Conservation (phyloP, 257 asterid genomes). For the Solanum gandarillasii region DNA sequence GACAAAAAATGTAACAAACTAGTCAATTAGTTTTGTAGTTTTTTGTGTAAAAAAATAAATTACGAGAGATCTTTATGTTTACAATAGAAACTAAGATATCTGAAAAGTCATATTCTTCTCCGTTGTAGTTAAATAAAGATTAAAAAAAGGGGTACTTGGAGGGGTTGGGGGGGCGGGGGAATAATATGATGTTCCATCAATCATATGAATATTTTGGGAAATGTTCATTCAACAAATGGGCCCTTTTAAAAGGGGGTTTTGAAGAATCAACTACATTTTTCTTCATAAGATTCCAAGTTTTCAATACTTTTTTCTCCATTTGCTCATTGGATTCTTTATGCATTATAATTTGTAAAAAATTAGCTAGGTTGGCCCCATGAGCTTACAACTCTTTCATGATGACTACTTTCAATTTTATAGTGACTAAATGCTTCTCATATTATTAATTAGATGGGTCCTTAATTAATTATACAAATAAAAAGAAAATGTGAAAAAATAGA, state of each 20-base stretch:
- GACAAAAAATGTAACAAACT: neutral
- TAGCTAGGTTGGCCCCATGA: neutral
- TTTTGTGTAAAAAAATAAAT: too few relatives aligned
- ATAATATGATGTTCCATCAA: neutral
- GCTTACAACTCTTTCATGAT: neutral
- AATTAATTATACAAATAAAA: neutral
- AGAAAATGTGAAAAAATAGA: neutral
- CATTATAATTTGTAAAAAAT: neutral
- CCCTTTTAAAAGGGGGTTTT: neutral
- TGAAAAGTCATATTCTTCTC: neutral
- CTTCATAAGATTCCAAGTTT: neutral
- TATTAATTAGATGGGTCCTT: neutral
- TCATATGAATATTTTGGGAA: neutral
- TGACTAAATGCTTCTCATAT: neutral
- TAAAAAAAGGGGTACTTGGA: too few relatives aligned
- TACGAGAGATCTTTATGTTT: neutral
- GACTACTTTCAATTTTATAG: neutral
- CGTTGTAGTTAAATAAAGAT: neutral
- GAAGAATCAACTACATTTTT: neutral
- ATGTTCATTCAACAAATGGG: conserved; percentile 1
- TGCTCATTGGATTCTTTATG: neutral
- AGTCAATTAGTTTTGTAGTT: neutral
- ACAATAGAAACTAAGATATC: too few relatives aligned
- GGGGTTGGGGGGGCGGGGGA: too few relatives aligned
- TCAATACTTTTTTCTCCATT: neutral